phyloP scores from a whole-genome alignment of 352 stramenopile species.

The Phytopythium delawarense region DNA sequence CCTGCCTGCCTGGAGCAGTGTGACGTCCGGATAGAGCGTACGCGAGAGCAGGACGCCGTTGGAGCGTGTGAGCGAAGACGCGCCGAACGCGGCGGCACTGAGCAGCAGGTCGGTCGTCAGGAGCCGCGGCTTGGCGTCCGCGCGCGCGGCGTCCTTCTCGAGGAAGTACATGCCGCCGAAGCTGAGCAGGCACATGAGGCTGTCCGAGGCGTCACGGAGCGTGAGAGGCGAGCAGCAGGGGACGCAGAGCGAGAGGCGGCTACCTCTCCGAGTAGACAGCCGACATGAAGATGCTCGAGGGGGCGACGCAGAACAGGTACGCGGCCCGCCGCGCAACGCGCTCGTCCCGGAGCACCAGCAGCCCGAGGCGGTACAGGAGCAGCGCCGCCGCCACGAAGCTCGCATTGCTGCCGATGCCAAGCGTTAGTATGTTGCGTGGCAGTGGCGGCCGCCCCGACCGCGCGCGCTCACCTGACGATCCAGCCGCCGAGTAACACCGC shows the following conservation, averaged over 20 bases:
- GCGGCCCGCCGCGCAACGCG: constrained; percentile 47
- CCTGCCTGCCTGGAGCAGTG: too few species aligned
- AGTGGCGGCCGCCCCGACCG: too few species aligned
- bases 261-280: constrained; percentile 79
- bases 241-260: neutral
- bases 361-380: constrained; percentile 65
- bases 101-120: constrained; percentile 30
- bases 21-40: constrained; percentile 21
- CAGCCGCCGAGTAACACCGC: constrained; percentile 44
- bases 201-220: constrained; percentile 7
- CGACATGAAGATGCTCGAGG: constrained; percentile 82
- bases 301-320: constrained; percentile 72
- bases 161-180: constrained; percentile 74
- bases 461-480: constrained; percentile 31
- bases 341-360: constrained; percentile 52
- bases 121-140: constrained; percentile 8
- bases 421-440: too few species aligned
- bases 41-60: constrained; percentile 75
- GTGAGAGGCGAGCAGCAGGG: too few species aligned
- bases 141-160: constrained; percentile 22
- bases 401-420: constrained; percentile 24
- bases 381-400: constrained; percentile 68
- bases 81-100: constrained; percentile 53
- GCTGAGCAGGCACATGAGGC: constrained; percentile 75
- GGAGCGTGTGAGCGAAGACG: constrained; percentile 62